Percentiles rank a stretch among this genome's conserved stretches.
phyloP scores from a whole-genome alignment of 148 eudicot genomes.

The Chenopodium berlandieri region DNA sequence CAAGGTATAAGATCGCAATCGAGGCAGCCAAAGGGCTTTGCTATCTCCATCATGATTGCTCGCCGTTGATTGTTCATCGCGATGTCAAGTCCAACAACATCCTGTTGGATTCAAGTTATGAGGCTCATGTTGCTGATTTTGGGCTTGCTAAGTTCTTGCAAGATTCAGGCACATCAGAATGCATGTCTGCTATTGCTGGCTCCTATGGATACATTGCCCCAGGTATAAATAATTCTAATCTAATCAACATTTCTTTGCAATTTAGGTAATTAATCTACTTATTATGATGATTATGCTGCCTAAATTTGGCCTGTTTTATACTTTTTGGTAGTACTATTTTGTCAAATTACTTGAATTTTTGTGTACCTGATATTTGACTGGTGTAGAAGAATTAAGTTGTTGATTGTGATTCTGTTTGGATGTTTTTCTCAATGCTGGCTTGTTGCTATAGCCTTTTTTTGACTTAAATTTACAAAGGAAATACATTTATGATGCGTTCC shows the following conservation, averaged over 20 bases:
- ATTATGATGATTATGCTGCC: background rate
- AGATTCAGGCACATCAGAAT: conserved; percentile 85
- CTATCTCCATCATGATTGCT: conserved; percentile 94
- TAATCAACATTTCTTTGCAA: background rate
- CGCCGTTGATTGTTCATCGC: conserved; percentile 80
- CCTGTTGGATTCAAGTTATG: conserved; percentile 70
- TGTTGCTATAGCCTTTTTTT: conserved; percentile 26
- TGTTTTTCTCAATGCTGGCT: conserved; percentile 11
- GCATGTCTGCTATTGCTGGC: conserved; percentile 95
- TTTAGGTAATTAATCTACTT: background rate
- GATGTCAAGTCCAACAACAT: conserved; percentile 96
- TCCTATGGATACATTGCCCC: conserved; percentile 92
- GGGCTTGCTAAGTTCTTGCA: conserved; percentile 98
- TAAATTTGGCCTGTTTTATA: background rate
- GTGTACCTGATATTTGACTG: conserved; percentile 15
- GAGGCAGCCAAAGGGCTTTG: conserved; percentile 93
- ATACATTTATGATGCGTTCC: conserved; percentile 23
- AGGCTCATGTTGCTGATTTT: conserved; percentile 98
- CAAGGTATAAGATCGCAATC: conserved; percentile 82
- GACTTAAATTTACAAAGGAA: conserved; percentile 15
- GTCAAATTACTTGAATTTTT: conserved; percentile 16
- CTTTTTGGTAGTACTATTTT: background rate
- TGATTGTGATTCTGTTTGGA: conserved; percentile 22
- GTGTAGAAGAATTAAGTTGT: background rate
- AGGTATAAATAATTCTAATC: conserved; percentile 36